Evolutionary conservation across 179 eudicot genomes (phyloP), one percentile per base, ranked within the genome.

Genomic region (Silene noctiflora): DNA sequence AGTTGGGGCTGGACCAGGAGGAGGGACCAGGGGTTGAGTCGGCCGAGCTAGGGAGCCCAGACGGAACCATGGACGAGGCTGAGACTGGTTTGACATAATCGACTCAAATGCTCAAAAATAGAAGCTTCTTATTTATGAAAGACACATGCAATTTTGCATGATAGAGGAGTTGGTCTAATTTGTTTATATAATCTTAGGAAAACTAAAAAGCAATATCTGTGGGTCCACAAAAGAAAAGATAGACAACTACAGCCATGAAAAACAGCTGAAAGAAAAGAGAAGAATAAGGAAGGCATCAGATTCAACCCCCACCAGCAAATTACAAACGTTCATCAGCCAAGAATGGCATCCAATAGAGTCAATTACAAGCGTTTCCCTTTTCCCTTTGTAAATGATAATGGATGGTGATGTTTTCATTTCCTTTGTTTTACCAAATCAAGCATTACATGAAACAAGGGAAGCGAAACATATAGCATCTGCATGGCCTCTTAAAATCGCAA

Each of bases 41-140:
- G 77, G 13, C 39, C 83, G 77, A 69, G 80, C 77, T 24, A 78
- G 7, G 74, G 84, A 75, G 65, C 73, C 73, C 66, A 82, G 77
- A 76, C 85, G 80, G 31, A 82, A 79, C 85, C 82, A 82, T 17
- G 85, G 85, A 21, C 82, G 85, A 61, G 85, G 53, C 51, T 56
- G 84, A 67, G 83, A 53, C 61, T 82, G 85, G 78, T 82, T 82
- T 74, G 85, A 61, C 85, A 82, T 82, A 19, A 59, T 19, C 16
- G 29, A 71, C 48, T 68, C 65, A 55, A 77, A 21, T 65, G 53
- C 8, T 75, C 51, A 11, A 17, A 78, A 64, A 16, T 25, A 10
- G 75, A 35, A 42, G 27, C 56, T 68, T 68, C 9, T 24, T 39
- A 39, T 1, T 2, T 35, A 58, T 9, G 12, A 14, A 62, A 31